Conservation (phyloP, 179 eudicot species). For the Actinidia arguta region DNA sequence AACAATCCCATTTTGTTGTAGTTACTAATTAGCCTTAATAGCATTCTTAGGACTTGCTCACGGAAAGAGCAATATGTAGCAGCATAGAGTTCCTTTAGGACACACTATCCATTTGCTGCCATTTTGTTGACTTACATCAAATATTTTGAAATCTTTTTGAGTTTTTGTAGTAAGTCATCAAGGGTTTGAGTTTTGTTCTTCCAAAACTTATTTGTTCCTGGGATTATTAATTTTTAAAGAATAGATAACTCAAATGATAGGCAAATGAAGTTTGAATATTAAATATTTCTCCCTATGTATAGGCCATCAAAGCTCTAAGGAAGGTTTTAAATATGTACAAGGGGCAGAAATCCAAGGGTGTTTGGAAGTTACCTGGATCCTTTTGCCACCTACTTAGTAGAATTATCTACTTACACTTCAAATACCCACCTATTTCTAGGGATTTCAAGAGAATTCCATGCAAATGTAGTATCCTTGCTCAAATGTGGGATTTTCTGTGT, state of each 20-base stretch:
- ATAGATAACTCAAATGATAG: background rate
- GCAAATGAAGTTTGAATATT: too few species aligned
- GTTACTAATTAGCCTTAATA: background rate
- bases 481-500: too few species aligned
- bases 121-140: background rate
- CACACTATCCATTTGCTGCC: background rate
- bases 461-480: too few species aligned
- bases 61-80: conserved; percentile 1
- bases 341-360: too few species aligned
- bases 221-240: background rate
- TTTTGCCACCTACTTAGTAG: too few species aligned
- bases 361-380: too few species aligned
- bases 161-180: background rate
- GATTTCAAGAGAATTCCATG: too few species aligned
- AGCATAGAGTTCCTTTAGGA: background rate
- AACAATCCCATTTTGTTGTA: conserved; percentile 11
- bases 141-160: background rate
- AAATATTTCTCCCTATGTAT: too few species aligned
- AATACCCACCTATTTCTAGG: too few species aligned
- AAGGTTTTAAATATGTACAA: too few species aligned
- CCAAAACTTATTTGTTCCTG: background rate
- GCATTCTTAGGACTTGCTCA: background rate
- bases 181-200: conserved; percentile 7
- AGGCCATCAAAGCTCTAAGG: too few species aligned
- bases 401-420: too few species aligned